Evolutionary conservation across 768 basidiomycete genomes (phyloP).

Genomic region (Cyclocybe cylindracea): DNA sequence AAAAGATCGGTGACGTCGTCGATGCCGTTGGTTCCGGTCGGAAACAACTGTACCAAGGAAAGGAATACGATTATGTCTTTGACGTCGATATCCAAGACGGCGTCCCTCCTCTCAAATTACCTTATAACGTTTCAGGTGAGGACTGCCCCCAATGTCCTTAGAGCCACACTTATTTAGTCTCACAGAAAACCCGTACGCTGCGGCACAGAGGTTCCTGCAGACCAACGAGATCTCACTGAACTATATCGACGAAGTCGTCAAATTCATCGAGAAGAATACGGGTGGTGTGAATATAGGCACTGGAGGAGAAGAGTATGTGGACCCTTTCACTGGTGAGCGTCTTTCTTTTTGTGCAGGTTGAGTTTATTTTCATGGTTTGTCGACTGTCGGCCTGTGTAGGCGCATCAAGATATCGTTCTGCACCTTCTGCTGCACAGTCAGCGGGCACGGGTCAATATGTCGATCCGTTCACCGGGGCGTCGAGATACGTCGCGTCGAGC

Average conservation of each 20-base stretch:
- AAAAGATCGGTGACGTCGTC: slow-evolving; percentile 94
- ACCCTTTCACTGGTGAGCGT: slow-evolving; percentile 84
- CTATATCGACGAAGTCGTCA: slow-evolving; percentile 88
- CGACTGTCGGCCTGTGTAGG: slow-evolving; percentile 33
- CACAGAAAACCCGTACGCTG: slow-evolving; percentile 86
- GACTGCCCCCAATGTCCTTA: slow-evolving; percentile 1
- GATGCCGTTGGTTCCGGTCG: slow-evolving; percentile 91
- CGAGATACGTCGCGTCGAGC: slow-evolving; percentile 53
- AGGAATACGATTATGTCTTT: slow-evolving; percentile 99
- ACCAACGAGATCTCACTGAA: slow-evolving; percentile 78
- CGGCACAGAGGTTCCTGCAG: slow-evolving; percentile 87
- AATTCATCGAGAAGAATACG: slow-evolving; percentile 93
- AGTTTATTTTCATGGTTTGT: background rate
- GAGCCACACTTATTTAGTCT: background rate
- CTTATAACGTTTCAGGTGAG: slow-evolving; percentile 86
- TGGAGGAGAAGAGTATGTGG: slow-evolving; percentile 63
- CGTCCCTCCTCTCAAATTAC: slow-evolving; percentile 88
- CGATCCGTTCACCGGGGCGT: slow-evolving; percentile 77
- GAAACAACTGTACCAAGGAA: slow-evolving; percentile 89
- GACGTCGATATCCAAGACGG: slow-evolving; percentile 97
- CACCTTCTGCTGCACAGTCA: slow-evolving; percentile 26
- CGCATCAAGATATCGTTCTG: slow-evolving; percentile 60
- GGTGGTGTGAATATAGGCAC: slow-evolving; percentile 70
- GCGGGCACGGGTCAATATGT: slow-evolving; percentile 39
- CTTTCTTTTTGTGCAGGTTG: background rate